Evolutionary conservation across 2,329 filamentous ascomycete species (phyloP).

Genomic region (Hyphodiscus sp.): DNA sequence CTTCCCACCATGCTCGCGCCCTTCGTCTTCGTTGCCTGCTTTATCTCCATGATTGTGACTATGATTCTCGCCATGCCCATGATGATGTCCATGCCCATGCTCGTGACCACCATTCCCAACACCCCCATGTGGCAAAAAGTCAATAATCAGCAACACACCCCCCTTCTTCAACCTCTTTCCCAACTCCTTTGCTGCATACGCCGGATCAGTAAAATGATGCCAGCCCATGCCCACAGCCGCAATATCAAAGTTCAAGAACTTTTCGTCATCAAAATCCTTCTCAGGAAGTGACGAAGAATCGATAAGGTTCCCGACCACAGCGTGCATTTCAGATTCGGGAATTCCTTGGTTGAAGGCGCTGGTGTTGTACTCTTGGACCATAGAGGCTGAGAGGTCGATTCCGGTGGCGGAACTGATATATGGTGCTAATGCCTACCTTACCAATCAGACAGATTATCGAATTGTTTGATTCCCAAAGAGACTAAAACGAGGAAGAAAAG

Average conservation of each 20-base stretch:
- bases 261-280: conserved; percentile 40
- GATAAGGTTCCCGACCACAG: conserved; percentile 52
- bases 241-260: conserved; percentile 65
- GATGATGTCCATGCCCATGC: conserved; percentile 19
- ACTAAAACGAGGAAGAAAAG: neutral
- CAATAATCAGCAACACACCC: conserved; percentile 61
- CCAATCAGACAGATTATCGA: neutral
- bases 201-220: conserved; percentile 63
- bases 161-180: conserved; percentile 56
- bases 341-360: conserved; percentile 51
- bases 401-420: conserved; percentile 58
- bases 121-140: conserved; percentile 52
- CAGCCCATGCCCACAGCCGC: conserved; percentile 56
- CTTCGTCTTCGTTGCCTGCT: too few species aligned
- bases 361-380: conserved; percentile 62
- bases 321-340: conserved; percentile 45
- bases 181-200: conserved; percentile 50
- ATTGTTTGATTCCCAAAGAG: neutral
- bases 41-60: conserved; percentile 22
- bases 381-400: conserved; percentile 64
- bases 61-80: conserved; percentile 10
- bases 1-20: too few species aligned
- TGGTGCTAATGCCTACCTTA: conserved; percentile 48
- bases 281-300: conserved; percentile 41
- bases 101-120: conserved; percentile 2